Conservation (phyloP, 495 filamentous ascomycete species). For the Aspergillus homomorphus region DNA sequence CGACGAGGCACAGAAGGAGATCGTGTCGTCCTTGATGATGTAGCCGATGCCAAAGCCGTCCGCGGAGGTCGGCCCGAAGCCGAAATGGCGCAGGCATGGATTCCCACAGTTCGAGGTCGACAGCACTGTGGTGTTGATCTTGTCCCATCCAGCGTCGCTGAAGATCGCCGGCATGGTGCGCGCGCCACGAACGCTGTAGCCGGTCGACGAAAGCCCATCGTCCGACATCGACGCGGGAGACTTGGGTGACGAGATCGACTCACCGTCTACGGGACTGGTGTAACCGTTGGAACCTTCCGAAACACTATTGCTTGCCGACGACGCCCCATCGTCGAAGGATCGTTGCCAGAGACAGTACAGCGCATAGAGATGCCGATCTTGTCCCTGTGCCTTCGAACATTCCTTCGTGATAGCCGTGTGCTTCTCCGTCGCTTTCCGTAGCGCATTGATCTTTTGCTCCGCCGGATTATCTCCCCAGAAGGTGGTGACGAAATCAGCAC, state of each 20-base stretch:
- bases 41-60: slow-evolving; percentile 98
- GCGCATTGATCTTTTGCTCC: slow-evolving; percentile 75
- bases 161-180: slow-evolving; percentile 64
- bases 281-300: slow-evolving; percentile 60
- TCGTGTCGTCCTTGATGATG: slow-evolving; percentile 95
- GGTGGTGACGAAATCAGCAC: slow-evolving; percentile 80
- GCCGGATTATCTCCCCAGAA: slow-evolving; percentile 93
- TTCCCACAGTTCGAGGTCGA: slow-evolving; percentile 99
- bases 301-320: slow-evolving; percentile 45
- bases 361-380: slow-evolving; percentile 90
- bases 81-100: slow-evolving; percentile 92
- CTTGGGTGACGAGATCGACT: slow-evolving; percentile 53
- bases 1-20: slow-evolving; percentile 86
- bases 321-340: slow-evolving; percentile 67
- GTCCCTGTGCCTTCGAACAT: slow-evolving; percentile 89
- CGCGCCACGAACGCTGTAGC: slow-evolving; percentile 29
- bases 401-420: slow-evolving; percentile 79
- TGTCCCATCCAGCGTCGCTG: slow-evolving; percentile 87
- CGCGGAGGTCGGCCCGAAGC: slow-evolving; percentile 90
- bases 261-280: slow-evolving; percentile 48
- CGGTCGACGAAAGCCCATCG: slow-evolving; percentile 35
- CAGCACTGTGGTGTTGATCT: slow-evolving; percentile 88
- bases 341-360: slow-evolving; percentile 95
- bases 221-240: slow-evolving; percentile 51
- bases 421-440: slow-evolving; percentile 76